A percentile compares a stretch with the other conserved stretches of the same genome.
These are phyloP conservation scores for Solanum lycopersicoides DNA, from an alignment of 257 asterid species.

Conservation along the genomic window DNA sequence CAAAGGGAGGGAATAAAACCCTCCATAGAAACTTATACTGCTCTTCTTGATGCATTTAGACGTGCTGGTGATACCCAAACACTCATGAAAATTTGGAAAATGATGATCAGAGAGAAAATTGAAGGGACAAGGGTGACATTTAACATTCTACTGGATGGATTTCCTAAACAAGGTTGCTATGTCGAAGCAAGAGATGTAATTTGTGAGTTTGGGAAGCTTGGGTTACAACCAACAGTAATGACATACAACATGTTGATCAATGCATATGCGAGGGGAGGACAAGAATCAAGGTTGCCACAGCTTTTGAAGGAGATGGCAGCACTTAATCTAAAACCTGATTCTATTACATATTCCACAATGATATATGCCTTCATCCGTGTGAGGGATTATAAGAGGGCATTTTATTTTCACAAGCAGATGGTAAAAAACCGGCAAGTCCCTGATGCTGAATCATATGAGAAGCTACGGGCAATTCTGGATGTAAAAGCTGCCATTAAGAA, in stretches of 20 bases:
- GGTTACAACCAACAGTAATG: slow-evolving; percentile 75
- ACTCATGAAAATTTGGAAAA: slow-evolving; percentile 76
- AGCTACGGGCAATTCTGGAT: slow-evolving; percentile 69
- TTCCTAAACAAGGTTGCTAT: slow-evolving; percentile 76
- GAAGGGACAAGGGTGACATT: slow-evolving; percentile 72
- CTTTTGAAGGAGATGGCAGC: slow-evolving; percentile 88
- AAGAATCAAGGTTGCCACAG: slow-evolving; percentile 75
- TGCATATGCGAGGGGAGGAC: slow-evolving; percentile 88
- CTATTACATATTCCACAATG: slow-evolving; percentile 80
- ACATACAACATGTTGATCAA: slow-evolving; percentile 90
- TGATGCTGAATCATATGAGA: slow-evolving; percentile 62
- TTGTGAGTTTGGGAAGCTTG: slow-evolving; percentile 73
- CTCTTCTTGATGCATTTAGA: slow-evolving; percentile 73
- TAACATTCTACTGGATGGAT: slow-evolving; percentile 79
- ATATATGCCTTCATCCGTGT: slow-evolving; percentile 86
- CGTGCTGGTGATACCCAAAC: slow-evolving; percentile 83
- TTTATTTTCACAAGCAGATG: slow-evolving; percentile 82
- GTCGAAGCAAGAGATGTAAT: slow-evolving; percentile 76
- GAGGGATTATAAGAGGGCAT: slow-evolving; percentile 86
- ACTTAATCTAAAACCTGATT: slow-evolving; percentile 67
- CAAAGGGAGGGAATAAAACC: slow-evolving; percentile 62
- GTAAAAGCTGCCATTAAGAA: slow-evolving; percentile 69
- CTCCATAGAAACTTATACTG: slow-evolving; percentile 77
- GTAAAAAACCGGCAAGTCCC: slow-evolving; percentile 80
- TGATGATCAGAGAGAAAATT: slow-evolving; percentile 55